Evolutionary conservation across 495 filamentous ascomycete genomes (phyloP).

Genomic region (Podospora australis): DNA sequence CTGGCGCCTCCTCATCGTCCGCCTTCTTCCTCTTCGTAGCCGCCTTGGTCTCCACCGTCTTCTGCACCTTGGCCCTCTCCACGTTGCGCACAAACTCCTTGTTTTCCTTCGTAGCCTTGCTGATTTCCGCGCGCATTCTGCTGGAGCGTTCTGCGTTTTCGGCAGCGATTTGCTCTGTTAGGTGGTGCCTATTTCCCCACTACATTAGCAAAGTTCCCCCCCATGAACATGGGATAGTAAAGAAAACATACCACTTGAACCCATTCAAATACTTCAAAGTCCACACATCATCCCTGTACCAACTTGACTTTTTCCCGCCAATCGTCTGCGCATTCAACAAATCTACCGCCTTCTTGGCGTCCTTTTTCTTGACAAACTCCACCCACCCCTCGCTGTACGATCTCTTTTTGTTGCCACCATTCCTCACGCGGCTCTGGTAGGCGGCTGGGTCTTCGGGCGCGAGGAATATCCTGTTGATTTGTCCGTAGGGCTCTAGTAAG

Average conservation of each 20-base stretch:
- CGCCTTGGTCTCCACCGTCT: conserved; percentile 60
- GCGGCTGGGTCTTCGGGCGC: conserved; percentile 66
- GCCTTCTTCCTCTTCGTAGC: conserved; percentile 50
- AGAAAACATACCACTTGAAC: conserved; percentile 58
- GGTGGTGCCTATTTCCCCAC: conserved; percentile 28
- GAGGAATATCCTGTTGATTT: conserved; percentile 80
- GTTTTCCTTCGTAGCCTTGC: conserved; percentile 70
- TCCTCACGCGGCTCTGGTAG: conserved; percentile 52
- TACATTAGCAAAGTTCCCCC: not conserved
- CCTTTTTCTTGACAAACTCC: conserved; percentile 59
- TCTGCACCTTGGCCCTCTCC: conserved; percentile 65
- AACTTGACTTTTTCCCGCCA: conserved; percentile 80
- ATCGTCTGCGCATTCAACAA: conserved; percentile 75
- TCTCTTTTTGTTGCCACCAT: conserved; percentile 82
- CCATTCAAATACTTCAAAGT: conserved; percentile 69
- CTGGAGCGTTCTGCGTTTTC: conserved; percentile 80
- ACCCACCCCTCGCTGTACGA: conserved; percentile 91
- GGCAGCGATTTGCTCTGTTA: conserved; percentile 63
- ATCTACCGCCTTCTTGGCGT: conserved; percentile 80
- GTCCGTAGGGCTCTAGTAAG: conserved; percentile 69
- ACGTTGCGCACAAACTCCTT: conserved; percentile 75
- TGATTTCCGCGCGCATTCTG: conserved; percentile 74
- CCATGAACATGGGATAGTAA: not conserved
- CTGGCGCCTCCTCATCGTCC: conserved; percentile 9
- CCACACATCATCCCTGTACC: conserved; percentile 92